Evolutionary conservation across 164 flowering plant genomes (phyloP).

Genomic region (Piper betle): DNA sequence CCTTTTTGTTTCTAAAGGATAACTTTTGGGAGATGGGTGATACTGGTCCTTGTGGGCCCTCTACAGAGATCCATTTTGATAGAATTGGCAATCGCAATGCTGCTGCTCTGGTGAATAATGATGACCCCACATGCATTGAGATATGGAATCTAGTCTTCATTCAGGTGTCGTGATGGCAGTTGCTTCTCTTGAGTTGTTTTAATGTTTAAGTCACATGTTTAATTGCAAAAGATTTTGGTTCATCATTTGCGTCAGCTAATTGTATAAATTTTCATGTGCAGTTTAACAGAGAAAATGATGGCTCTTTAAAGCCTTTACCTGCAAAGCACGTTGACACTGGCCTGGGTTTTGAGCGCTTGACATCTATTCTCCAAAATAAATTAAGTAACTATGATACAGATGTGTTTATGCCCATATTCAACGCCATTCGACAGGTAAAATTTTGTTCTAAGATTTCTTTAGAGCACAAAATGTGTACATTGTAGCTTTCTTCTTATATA

Average conservation of each 20-base stretch:
- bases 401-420: constrained; percentile 86
- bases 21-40: constrained; percentile 99
- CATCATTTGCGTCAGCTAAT: too few relatives aligned
- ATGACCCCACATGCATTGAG: constrained; percentile 96
- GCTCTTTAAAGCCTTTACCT: constrained; percentile 78
- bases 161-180: constrained; percentile 38
- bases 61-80: constrained; percentile 94
- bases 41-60: constrained; percentile 98
- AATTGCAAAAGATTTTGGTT: neutral
- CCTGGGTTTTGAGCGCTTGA: constrained; percentile 94
- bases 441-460: neutral
- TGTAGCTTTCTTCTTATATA: too few relatives aligned
- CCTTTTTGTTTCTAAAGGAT: constrained; percentile 33
- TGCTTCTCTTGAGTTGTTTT: neutral
- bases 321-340: constrained; percentile 99
- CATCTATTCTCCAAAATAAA: constrained; percentile 85
- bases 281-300: constrained; percentile 93
- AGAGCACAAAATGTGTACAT: neutral
- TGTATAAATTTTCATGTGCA: constrained; percentile 16
- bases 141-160: constrained; percentile 98
- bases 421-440: constrained; percentile 66
- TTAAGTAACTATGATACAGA: constrained; percentile 99
- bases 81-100: constrained; percentile 85
- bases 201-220: neutral
- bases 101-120: constrained; percentile 75